phyloP scores from a whole-genome alignment of 106 monocot genomes.

The Cymbidium sinense region DNA sequence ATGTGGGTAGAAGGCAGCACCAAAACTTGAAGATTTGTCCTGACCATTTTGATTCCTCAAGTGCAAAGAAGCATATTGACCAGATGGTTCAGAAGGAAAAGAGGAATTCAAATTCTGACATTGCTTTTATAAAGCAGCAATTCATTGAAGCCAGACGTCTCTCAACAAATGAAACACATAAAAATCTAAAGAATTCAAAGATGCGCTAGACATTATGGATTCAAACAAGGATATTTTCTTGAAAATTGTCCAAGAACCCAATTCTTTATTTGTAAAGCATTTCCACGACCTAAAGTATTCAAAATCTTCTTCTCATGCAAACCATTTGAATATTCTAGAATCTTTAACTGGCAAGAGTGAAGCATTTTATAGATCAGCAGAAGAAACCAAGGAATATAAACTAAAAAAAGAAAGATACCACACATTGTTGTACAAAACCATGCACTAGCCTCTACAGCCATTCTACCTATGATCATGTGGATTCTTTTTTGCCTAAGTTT shows the following conservation, averaged over 20 bases:
- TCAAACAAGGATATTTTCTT: conserved; percentile 32
- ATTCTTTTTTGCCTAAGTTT: conserved; percentile 15
- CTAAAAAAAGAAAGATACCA: conserved; percentile 10
- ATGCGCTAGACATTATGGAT: conserved; percentile 27
- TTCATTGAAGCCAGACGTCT: conserved; percentile 34
- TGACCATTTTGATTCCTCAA: conserved; percentile 33
- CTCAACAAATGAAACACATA: conserved; percentile 26
- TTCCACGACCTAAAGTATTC: conserved; percentile 23
- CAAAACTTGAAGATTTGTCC: conserved; percentile 53
- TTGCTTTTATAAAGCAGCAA: conserved; percentile 25
- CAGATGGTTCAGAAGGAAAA: conserved; percentile 3
- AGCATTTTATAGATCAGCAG: conserved; percentile 7
- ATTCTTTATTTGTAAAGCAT: conserved; percentile 43
- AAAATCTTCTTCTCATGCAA: conserved; percentile 11
- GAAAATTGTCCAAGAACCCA: conserved; percentile 40
- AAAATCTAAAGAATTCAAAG: conserved; percentile 22
- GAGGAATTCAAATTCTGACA: conserved; percentile 6
- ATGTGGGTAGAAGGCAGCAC: conserved; percentile 6
- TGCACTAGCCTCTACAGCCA: conserved; percentile 3
- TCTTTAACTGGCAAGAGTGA: conserved; percentile 23
- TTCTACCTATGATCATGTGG: conserved; percentile 11
- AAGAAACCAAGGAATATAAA: conserved; percentile 1
- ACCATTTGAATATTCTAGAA: conserved; percentile 20
- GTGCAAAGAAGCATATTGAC: conserved; percentile 9
- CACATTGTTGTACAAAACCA: conserved; percentile 6